These are phyloP conservation scores for Amauroascus niger DNA, from an alignment of 2,329 filamentous ascomycete species.

Conservation along the genomic window DNA sequence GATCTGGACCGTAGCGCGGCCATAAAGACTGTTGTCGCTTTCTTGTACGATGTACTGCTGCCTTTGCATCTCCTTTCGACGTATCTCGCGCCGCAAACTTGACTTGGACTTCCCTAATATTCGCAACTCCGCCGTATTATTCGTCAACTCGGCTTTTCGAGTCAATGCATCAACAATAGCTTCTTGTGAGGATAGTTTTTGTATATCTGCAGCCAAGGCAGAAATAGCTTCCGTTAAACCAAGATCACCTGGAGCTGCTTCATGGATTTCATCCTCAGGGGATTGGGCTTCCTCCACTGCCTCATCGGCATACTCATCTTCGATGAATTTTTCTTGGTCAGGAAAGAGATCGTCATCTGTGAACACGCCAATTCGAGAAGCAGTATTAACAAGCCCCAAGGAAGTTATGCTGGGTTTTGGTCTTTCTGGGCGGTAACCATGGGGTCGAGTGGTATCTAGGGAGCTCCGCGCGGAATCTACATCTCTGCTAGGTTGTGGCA, in stretches of 20 bases:
- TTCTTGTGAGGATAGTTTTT: slow-evolving; percentile 77
- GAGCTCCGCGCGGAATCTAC: slow-evolving; percentile 54
- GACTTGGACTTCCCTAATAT: slow-evolving; percentile 90
- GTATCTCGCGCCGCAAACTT: slow-evolving; percentile 83
- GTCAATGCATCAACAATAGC: slow-evolving; percentile 84
- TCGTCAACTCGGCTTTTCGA: slow-evolving; percentile 89
- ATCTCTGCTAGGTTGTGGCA: slow-evolving; percentile 46
- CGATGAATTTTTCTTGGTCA: slow-evolving; percentile 66
- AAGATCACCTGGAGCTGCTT: slow-evolving; percentile 88
- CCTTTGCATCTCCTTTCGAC: slow-evolving; percentile 86
- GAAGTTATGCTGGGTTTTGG: slow-evolving; percentile 83
- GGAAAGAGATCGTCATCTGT: slow-evolving; percentile 86
- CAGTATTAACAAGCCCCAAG: slow-evolving; percentile 77
- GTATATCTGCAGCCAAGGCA: slow-evolving; percentile 78
- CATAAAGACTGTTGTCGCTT: slow-evolving; percentile 93
- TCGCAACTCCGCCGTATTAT: slow-evolving; percentile 85
- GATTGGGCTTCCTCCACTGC: slow-evolving; percentile 48
- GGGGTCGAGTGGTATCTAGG: slow-evolving; percentile 45
- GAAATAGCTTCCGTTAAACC: slow-evolving; percentile 89
- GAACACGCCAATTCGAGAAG: slow-evolving; percentile 84
- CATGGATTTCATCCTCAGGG: slow-evolving; percentile 74
- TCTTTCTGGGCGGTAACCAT: slow-evolving; percentile 37
- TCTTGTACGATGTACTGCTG: slow-evolving; percentile 97
- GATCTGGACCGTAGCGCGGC: slow-evolving; percentile 78
- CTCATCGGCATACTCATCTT: slow-evolving; percentile 73